Evolutionary conservation across 2,329 filamentous ascomycete species (phyloP), one percentile per base, ranked within the genome.

Genomic region (Aureobasidium sp.): DNA sequence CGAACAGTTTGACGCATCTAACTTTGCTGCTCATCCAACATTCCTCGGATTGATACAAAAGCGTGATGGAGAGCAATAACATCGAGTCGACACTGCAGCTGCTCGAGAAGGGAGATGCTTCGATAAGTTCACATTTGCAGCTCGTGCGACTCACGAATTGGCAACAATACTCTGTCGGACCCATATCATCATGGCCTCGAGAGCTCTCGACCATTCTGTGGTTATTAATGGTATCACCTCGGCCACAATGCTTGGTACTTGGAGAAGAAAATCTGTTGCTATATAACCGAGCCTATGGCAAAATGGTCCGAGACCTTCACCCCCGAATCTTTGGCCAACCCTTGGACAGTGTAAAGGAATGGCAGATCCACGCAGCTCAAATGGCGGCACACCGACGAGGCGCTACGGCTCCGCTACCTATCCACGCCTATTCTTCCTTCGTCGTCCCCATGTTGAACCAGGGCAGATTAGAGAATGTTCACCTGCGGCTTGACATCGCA

Each of bases 391-490:
- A 50, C 10, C 32, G n/a, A n/a, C 20, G 26, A 37, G 4, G 27
- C 10, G 47, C 47, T 34, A 24, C 43, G 4, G 20, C 43, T 3
- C 10, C 15, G n/a, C n/a, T 37, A 20, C 29, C n/a, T 10, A 47
- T 20, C 2, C 34, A 36, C 15, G n/a, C 46, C 6, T 41, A 9
- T 24, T 24, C 34, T 1, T 46, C 24, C 9, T 59, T 59, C n/a
- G 56, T 50, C 56, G 15, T 59, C 24, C 55, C 55, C 6, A 59
- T 59, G 43, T 37, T 48, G 20, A 50, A 59, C 12, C 17, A 27
- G 1, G 46, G 34, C 17, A 15, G 24, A 20, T 13, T 59, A 8
- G 44, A 59, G 32, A 27, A 59, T 12, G 44, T 59, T 8, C 26
- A 50, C n/a, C 34, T 59, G 4, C 17, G 29, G 24, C 15, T 50